phyloP scores from a whole-genome alignment of 2,329 filamentous ascomycete species.

The Leptographium wingfieldii region DNA sequence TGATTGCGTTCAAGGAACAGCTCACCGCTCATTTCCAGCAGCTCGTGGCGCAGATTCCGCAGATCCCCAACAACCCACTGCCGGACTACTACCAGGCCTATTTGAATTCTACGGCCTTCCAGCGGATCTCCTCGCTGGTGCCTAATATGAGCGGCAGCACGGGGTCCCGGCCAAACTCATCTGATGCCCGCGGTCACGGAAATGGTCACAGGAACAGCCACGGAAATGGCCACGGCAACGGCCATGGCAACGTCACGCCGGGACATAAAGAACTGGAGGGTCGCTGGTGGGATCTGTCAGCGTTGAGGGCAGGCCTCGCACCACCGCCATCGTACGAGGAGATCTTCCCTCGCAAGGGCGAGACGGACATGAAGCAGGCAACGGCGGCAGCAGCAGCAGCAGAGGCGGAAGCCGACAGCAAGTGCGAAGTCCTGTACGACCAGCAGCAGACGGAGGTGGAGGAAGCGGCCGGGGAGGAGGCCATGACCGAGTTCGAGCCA shows the following conservation, averaged over 20 bases:
- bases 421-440: constrained; percentile 42
- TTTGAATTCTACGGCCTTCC: constrained; percentile 46
- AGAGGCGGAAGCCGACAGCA: neutral
- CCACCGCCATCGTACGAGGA: constrained; percentile 69
- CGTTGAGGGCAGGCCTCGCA: constrained; percentile 30
- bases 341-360: constrained; percentile 39
- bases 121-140: constrained; percentile 59
- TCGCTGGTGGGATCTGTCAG: constrained; percentile 54
- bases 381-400: constrained; percentile 18
- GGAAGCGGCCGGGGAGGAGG: constrained; percentile 23
- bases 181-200: constrained; percentile 22
- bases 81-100: constrained; percentile 58
- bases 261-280: constrained; percentile 34
- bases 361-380: constrained; percentile 40
- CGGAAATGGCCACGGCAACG: constrained; percentile 26
- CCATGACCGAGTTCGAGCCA: neutral
- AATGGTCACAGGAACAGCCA: constrained; percentile 19
- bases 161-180: constrained; percentile 32
- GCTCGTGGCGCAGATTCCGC: constrained; percentile 39
- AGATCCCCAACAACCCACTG: constrained; percentile 37
- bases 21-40: constrained; percentile 62
- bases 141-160: constrained; percentile 41
- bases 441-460: neutral
- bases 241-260: constrained; percentile 19
- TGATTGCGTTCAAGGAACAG: constrained; percentile 62